Evolutionary conservation across 495 filamentous ascomycete genomes (phyloP), one percentile per base, ranked within the genome.

Genomic region (Eremomyces bilateralis): DNA sequence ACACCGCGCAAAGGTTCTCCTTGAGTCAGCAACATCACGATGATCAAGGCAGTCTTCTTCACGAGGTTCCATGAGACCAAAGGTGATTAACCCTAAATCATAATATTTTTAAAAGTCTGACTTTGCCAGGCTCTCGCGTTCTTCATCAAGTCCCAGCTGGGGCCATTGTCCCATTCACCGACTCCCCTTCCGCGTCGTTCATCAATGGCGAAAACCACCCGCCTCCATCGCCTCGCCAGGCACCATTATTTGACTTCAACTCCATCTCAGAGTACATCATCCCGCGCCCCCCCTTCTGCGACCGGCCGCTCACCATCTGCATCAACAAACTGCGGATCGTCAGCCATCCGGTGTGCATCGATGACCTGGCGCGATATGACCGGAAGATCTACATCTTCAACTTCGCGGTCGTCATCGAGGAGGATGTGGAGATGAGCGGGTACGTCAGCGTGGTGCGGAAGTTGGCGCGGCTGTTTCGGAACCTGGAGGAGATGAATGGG

Each of bases 371-470:
- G 11, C 45, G 45, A 20, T 61, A 97, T 51, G 65, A 75, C 36
- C 76, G 88, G 34, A 97, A 95, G 56, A 78, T 92, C 50, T 94
- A 90, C 57, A 90, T 92, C 49, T 97, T 95, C 68, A 95, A 94
- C 51, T 92, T 95, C 44, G 79, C 79, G 32, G 51, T 95, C 15
- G 80, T 97, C 12, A 60, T 97, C 27, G 67, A 71, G 31, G 75
- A 76, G 38, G 69, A 75, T 46, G 62, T 58, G 4, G 72, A 78
- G 39, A 67, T 66, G 41, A 62, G 61, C 42, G 63, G 58, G 24
- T 90, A 90, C 50, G 73, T 82, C 52, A 73, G 71, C 39, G 79
- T 95, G 25, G 82, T 88, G 21, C 61, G 73, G 44, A 80, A 90
- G 44, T 60, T 95, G 11, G 88, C 83, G 11, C 65, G 71, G 33